Base-by-base conservation (phyloP, 176 grass and related monocot species). In the Saccharum spontaneum region DNA sequence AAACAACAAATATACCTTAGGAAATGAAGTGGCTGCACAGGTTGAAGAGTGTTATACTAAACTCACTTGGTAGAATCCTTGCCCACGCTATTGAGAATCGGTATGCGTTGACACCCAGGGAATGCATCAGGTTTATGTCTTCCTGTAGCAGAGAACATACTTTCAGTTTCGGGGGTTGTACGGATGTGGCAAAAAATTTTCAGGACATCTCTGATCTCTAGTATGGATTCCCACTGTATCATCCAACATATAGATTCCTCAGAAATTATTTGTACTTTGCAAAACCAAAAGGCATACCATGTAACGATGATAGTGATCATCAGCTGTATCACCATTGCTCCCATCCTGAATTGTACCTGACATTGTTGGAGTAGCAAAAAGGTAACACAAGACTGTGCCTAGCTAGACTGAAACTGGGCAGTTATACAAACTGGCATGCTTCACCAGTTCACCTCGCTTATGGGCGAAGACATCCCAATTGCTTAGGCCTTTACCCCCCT, bases 401-500 rank as follows among this genome's bases (percentile, higher is more conserved):
- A 73, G 8, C 38, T 6, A 73, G 8, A 23, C 13, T 74, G 17
- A 17, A 36, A 64, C 3, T 30, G 52, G 52, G 7, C 52, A 22
- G 52, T 55, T 0, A 55, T 17, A n/a, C 18, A 14, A n/a, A 26
- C 4, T 17, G 45, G 4, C 4, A 59, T 36, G 44, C 33, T 48
- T 70, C 6, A 46, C 45, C 45, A 46, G 45, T 12, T 46, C 45
- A 91, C 87, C 91, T 81, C n/a, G 38, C 59, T 49, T 67, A 59
- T 86, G 94, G 50, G 85, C 52, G 82, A 79, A 97, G n/a, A 91
- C 75, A 90, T 97, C 94, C 91, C 91, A 97, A 91, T 91, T 97
- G 82, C 87, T 97, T 33, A 75, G 71, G 30, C 94, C 79, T 88
- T 93, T 97, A 48, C 88, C 83, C 16, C 79, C 91, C 82, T 97